Evolutionary conservation across 73 alveolate genomes (phyloP), one percentile per base, ranked within the genome.

Genomic region (Stentor coeruleus): DNA sequence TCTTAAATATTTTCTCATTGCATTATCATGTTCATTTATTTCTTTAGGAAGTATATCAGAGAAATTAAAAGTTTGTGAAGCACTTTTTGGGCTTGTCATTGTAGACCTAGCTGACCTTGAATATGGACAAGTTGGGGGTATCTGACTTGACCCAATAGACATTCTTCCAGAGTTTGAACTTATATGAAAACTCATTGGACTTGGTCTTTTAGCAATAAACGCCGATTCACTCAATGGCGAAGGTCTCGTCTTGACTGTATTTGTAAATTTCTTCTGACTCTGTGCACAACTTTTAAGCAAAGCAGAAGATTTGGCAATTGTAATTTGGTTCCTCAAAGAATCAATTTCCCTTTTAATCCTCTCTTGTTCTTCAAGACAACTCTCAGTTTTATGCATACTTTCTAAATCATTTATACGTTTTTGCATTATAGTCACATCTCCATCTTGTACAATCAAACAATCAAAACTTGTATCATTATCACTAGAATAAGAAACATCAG

Each of bases 31-130:
- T 11, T 49, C 66, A 49, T 49, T 49, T 49, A 11, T 49, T 49
- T 49, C 66, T 20, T 49, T 49, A 6, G 66, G 66, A 6, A 20
- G 28, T 6, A 49, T 49, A 11, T 49, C 66, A 49, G 6, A 6
- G 20, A 49, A 49, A 6, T 20, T 49, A 20, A 49, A 49, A 20
- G 6, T 49, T 11, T 11, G 20, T 11, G 66, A 49, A 6, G 28
- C 66, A 11, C 28, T 11, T 20, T 49, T 49, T 20, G 66, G 66
- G 20, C 28, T 49, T 6, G 66, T 49, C 20, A 20, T 49, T 11
- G 66, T 49, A 11, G 66, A 49, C 66, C 20, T 49, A 49, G 66
- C 66, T 20, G 66, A 49, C 66, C 66, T 49, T 49, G n/a, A n/a
- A n/a, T n/a, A n/a, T n/a, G n/a, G n/a, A n/a, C n/a, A n/a, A n/a